Evolutionary conservation across 257 asterid genomes (phyloP), one percentile per base, ranked within the genome.

Genomic region (Solanum arcanum): DNA sequence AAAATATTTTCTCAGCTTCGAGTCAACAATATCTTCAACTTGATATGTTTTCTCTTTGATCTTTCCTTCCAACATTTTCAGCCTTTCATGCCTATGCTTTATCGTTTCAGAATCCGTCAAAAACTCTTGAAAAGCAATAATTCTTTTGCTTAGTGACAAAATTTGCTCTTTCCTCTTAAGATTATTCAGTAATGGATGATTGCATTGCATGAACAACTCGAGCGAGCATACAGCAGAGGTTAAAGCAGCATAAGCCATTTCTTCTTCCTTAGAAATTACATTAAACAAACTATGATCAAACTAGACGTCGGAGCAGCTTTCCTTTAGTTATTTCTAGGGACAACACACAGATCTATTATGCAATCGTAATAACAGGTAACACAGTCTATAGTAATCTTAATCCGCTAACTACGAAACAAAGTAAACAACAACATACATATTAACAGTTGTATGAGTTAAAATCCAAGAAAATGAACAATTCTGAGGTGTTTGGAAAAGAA

Each of bases 171-270:
- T 74, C 60, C 72, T 74, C 27, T 39, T 83, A 74, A 31, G 77
- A 46, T 76, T 76, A 76, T 76, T 76, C 59, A 87, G 84, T 35
- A 86, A 83, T 25, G 25, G 41, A 3, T 68, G 83, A 64, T 37
- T 83, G 9, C 73, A 60, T 12, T 29, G 56, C 35, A 21, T 6
- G 60, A 66, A 62, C 2, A 89, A 33, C 59, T 86, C 89, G 13
- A 89, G 75, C 37, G 89, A 86, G 35, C 72, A 87, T 49, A 89
- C 52, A 44, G 86, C 84, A 49, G 91, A 89, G n/a, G 77, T 47
- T 13, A 89, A 52, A 62, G 89, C 87, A 86, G 89, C 91, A 86
- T 89, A 89, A 6, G 91, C 91, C 91, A 86, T 89, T 60, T 46
- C n/a, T 76, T 23, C 83, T n/a, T 76, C 83, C 83, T 41, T 41